Percentiles rank a stretch among this genome's conserved stretches.
phyloP scores from a whole-genome alignment of 495 filamentous ascomycete genomes.

The Aspergillus carlsbadensis region DNA sequence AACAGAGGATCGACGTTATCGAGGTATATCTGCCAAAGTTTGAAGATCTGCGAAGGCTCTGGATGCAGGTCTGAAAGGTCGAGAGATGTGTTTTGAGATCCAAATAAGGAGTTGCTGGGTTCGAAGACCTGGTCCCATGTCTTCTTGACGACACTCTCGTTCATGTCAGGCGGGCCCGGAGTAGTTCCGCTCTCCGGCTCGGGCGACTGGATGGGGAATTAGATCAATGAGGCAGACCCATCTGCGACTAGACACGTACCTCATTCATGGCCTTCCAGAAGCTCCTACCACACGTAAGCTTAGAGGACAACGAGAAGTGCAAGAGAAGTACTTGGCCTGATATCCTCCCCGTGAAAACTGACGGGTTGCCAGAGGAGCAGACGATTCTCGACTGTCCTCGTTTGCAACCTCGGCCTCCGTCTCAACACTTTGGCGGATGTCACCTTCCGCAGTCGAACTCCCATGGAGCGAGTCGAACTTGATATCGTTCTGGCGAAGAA shows the following conservation, averaged over 20 bases:
- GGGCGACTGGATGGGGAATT: slow-evolving; percentile 10
- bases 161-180: slow-evolving; percentile 26
- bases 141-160: slow-evolving; percentile 35
- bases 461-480: slow-evolving; percentile 52
- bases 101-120: slow-evolving; percentile 49
- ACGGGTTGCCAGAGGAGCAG: slow-evolving; percentile 20
- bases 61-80: slow-evolving; percentile 52
- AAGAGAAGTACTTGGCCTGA: slow-evolving; percentile 36
- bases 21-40: slow-evolving; percentile 50
- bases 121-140: slow-evolving; percentile 43
- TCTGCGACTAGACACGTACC: background rate
- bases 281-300: slow-evolving; percentile 31
- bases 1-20: slow-evolving; percentile 53
- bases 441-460: slow-evolving; percentile 17
- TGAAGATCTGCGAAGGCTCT: slow-evolving; percentile 38
- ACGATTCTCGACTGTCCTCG: slow-evolving; percentile 1
- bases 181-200: slow-evolving; percentile 26
- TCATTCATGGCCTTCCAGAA: slow-evolving; percentile 48
- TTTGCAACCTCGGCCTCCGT: background rate
- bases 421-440: slow-evolving; percentile 17
- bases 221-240: background rate
- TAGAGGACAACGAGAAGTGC: background rate
- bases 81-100: slow-evolving; percentile 34
- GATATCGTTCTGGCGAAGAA: slow-evolving; percentile 53
- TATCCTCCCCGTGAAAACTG: slow-evolving; percentile 32